Percentiles rank a stretch among this genome's conserved stretches.
These are phyloP conservation scores for Firmiana major DNA, from an alignment of 345 rosid genomes.

Conservation along the genomic window DNA sequence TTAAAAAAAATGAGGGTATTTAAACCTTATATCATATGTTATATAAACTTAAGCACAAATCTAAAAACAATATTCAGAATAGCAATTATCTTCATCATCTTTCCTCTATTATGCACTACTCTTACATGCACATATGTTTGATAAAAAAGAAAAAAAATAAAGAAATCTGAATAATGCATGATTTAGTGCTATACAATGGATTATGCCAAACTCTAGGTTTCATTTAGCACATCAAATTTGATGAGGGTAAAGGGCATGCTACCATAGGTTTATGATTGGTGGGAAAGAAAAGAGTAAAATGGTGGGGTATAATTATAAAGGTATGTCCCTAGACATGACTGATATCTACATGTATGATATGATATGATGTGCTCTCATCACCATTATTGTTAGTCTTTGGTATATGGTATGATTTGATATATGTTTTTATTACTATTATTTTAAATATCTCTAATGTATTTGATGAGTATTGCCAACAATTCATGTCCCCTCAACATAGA, in stretches of 20 bases:
- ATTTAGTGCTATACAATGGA: too few relatives aligned
- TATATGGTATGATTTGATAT: conserved; percentile 27
- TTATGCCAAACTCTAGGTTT: too few relatives aligned
- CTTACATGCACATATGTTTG: too few relatives aligned
- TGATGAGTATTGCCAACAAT: conserved; percentile 17
- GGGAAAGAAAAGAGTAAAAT: background rate
- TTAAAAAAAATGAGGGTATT: too few relatives aligned
- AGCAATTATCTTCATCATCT: background rate
- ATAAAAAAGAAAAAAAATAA: too few relatives aligned
- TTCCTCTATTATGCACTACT: background rate
- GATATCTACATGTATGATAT: conserved; percentile 15
- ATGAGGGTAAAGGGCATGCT: background rate
- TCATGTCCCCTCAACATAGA: conserved; percentile 9
- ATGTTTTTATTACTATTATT: conserved; percentile 14
- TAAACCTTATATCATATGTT: too few relatives aligned
- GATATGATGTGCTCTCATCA: conserved; percentile 23
- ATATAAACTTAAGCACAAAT: too few relatives aligned
- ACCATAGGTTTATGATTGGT: background rate
- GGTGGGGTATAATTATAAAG: conserved; percentile 12
- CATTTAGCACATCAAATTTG: background rate
- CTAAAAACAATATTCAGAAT: too few relatives aligned
- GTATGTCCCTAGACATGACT: conserved; percentile 24
- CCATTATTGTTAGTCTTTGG: conserved; percentile 16
- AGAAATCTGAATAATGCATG: too few relatives aligned
- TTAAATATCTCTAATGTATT: conserved; percentile 12